Conservation (phyloP, 1,139 yeast species). For the Barnettozyma hawaiiensis region DNA sequence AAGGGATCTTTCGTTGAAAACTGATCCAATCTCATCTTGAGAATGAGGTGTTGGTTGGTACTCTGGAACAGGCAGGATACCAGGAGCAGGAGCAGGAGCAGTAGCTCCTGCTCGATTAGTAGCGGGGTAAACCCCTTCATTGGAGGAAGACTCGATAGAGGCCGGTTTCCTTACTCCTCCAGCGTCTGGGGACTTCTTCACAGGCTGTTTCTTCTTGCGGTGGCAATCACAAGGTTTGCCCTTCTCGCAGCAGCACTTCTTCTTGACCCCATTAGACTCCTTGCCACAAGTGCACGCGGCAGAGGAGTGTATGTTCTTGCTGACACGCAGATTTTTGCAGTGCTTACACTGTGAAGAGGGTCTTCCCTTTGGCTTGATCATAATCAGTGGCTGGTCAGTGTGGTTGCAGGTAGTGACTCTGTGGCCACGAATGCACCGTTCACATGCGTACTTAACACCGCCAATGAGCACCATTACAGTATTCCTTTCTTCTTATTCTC, state of each 20-base stretch:
- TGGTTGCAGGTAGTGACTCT: conserved; percentile 92
- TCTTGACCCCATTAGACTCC: conserved; percentile 34
- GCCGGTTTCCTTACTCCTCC: conserved; percentile 2
- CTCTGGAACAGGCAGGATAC: conserved; percentile 41
- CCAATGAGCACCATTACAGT: conserved; percentile 91
- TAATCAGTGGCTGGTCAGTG: conserved; percentile 81
- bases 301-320: conserved; percentile 54
- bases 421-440: conserved; percentile 92
- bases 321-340: conserved; percentile 75
- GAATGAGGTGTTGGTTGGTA: conserved; percentile 33
- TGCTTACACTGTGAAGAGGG: conserved; percentile 90
- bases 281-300: conserved; percentile 66
- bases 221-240: conserved; percentile 58
- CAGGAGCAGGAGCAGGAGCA: too few species aligned
- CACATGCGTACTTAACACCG: conserved; percentile 94
- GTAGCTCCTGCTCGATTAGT: conserved; percentile 38
- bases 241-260: conserved; percentile 53
- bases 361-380: conserved; percentile 94
- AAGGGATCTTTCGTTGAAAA: conserved; percentile 23
- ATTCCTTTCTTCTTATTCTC: too few species aligned
- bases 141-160: neutral
- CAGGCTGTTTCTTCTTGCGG: conserved; percentile 28
- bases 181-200: neutral
- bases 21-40: conserved; percentile 28
- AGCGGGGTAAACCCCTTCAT: conserved; percentile 1